Conservation (phyloP, 306 rosid genomes). For the Lathyrus sativus region DNA sequence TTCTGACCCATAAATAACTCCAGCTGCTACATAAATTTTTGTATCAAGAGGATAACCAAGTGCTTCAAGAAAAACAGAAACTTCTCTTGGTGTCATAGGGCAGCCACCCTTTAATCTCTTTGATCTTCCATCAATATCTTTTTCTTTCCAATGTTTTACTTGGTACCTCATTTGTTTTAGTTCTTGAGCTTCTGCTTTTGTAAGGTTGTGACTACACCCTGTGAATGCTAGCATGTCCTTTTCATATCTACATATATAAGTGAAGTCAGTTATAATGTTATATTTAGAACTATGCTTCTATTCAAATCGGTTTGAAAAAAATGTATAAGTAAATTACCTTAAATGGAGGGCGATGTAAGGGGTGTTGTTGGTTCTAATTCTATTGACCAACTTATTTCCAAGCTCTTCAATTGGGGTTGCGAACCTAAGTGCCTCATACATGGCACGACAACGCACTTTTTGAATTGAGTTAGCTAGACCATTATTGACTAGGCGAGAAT, state of each 20-base stretch:
- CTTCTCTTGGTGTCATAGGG: conserved; percentile 87
- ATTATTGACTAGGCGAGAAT: conserved; percentile 67
- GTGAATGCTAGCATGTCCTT: conserved; percentile 85
- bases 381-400: conserved; percentile 54
- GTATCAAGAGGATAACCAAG: conserved; percentile 68
- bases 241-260: conserved; percentile 56
- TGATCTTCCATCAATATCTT: conserved; percentile 49
- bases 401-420: conserved; percentile 55
- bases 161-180: conserved; percentile 46
- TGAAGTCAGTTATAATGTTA: no score
- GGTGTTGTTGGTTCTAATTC: conserved; percentile 44
- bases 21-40: conserved; percentile 60
- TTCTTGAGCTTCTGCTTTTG: conserved; percentile 46
- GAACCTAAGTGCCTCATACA: conserved; percentile 61
- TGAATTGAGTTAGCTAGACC: conserved; percentile 50
- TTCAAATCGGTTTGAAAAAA: no score
- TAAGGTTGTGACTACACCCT: conserved; percentile 67
- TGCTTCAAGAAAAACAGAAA: conserved; percentile 62
- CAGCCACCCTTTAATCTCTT: conserved; percentile 55
- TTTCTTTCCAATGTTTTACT: conserved; percentile 65
- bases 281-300: no score
- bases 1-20: conserved; percentile 51
- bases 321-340: conserved; percentile 45
- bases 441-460: conserved; percentile 60
- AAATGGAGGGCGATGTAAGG: conserved; percentile 68